phyloP scores from a whole-genome alignment of 805 yeast species.

The Teunomyces pallodes region DNA sequence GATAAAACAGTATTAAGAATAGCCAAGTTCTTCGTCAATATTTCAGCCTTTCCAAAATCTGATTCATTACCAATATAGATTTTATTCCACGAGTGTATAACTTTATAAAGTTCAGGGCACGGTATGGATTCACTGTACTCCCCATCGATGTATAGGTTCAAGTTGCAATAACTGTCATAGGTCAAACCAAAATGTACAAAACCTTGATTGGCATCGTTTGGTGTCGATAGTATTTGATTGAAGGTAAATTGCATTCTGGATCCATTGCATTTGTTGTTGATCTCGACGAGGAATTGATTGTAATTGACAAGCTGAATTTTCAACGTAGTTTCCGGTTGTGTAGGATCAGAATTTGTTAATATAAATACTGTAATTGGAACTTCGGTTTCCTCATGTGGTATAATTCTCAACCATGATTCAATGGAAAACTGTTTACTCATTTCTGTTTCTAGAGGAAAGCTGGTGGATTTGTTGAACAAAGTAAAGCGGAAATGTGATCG shows the following conservation, averaged over 20 bases:
- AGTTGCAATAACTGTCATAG: conserved; percentile 33
- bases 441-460: conserved; percentile 20
- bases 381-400: conserved; percentile 9
- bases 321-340: conserved; percentile 19
- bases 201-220: conserved; percentile 16
- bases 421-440: conserved; percentile 28
- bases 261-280: conserved; percentile 20
- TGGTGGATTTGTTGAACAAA: conserved; percentile 20
- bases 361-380: conserved; percentile 19
- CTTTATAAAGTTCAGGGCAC: conserved; percentile 29
- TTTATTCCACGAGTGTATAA: conserved; percentile 33
- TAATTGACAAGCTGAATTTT: conserved; percentile 27
- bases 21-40: conserved; percentile 36
- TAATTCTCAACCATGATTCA: conserved; percentile 41
- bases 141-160: conserved; percentile 50
- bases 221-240: conserved; percentile 24
- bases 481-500: conserved; percentile 29
- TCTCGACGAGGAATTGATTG: conserved; percentile 30
- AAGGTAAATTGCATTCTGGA: conserved; percentile 31
- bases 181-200: conserved; percentile 35
- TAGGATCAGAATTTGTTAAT: conserved; percentile 24
- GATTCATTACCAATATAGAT: conserved; percentile 31
- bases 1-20: conserved; percentile 37
- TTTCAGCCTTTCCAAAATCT: conserved; percentile 8
- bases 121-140: conserved; percentile 45